Base-by-base conservation (phyloP, 495 filamentous ascomycete genomes). In the Cercophora scortea region DNA sequence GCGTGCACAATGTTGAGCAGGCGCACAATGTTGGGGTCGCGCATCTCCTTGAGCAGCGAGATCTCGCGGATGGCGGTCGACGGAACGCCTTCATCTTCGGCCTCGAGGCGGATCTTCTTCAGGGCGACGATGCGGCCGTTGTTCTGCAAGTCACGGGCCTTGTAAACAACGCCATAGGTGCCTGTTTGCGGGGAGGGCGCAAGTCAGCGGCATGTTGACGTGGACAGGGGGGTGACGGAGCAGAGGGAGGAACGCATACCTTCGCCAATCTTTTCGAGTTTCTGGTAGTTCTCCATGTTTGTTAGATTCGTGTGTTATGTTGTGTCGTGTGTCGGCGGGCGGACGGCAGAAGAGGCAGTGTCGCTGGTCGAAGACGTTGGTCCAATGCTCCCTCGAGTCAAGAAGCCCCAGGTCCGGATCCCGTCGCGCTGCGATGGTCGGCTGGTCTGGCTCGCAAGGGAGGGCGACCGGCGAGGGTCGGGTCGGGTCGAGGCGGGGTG, bases 181-280 rank as follows among this genome's bases (percentile, higher is more conserved):
- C 89, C 89, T 95, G 66, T 6, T 19, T 45, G n/a, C 51, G 17
- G 25, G 33, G 4, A 11, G 9, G 18, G 16, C 1, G 54, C 41
- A 50, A 25, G 19, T 33, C 18, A 16, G 18, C 12, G 18, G 4
- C 35, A 1, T 32, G 45, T 52, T 39, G 44, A 41, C 47, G 44
- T n/a, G 49, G 47, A 34, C 25, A 17, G 45, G 43, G 49, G 19
- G 34, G 32, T 9, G 32, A 43, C 36, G 25, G 12, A 44, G 49
- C 17, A 56, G 7, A 38, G 36, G 36, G 47, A 36, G 32, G 13
- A n/a, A 35, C 49, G 69, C 69, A 63, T 70, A 96, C 93, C 93
- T 80, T 99, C 93, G 61, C 93, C 93, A 70, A 99, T 94, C 76
- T 99, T 99, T 78, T 99, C 93, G 53, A 99, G 86, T 75, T 96